phyloP scores from a whole-genome alignment of 129 eudicot genomes.

The Tagetes erecta region DNA sequence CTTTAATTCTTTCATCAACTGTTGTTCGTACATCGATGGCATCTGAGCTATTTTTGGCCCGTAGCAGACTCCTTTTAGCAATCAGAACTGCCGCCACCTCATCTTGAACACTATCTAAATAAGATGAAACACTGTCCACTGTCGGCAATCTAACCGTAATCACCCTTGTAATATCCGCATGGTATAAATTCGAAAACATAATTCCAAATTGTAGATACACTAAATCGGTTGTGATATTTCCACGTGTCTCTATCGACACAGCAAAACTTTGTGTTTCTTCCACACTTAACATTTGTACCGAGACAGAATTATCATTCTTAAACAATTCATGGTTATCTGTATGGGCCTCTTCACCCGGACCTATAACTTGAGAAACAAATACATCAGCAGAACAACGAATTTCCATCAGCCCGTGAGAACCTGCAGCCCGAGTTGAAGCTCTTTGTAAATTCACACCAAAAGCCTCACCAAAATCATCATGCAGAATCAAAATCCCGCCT shows the following conservation, averaged over 20 bases:
- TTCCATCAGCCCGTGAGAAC: constrained; percentile 89
- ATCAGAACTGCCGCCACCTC: constrained; percentile 93
- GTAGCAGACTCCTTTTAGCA: constrained; percentile 81
- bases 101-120: constrained; percentile 81
- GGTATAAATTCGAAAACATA: constrained; percentile 66
- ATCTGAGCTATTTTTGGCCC: constrained; percentile 63
- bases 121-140: constrained; percentile 76
- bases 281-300: constrained; percentile 75
- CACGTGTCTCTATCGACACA: constrained; percentile 70
- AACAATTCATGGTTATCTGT: constrained; percentile 65
- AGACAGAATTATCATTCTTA: constrained; percentile 66
- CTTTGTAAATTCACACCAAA: constrained; percentile 95
- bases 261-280: constrained; percentile 96
- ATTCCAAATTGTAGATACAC: constrained; percentile 81
- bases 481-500: constrained; percentile 84
- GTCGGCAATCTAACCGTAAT: constrained; percentile 82
- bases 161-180: constrained; percentile 84
- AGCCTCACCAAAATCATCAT: constrained; percentile 97
- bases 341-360: constrained; percentile 94
- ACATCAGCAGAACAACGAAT: constrained; percentile 84
- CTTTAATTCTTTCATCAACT: constrained; percentile 83
- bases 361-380: constrained; percentile 69
- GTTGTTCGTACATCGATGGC: constrained; percentile 67
- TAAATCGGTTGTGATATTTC: constrained; percentile 68
- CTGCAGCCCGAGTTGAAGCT: constrained; percentile 79